Evolutionary conservation across 2,329 filamentous ascomycete genomes (phyloP).

Genomic region (Nannizziopsis barbatae): DNA sequence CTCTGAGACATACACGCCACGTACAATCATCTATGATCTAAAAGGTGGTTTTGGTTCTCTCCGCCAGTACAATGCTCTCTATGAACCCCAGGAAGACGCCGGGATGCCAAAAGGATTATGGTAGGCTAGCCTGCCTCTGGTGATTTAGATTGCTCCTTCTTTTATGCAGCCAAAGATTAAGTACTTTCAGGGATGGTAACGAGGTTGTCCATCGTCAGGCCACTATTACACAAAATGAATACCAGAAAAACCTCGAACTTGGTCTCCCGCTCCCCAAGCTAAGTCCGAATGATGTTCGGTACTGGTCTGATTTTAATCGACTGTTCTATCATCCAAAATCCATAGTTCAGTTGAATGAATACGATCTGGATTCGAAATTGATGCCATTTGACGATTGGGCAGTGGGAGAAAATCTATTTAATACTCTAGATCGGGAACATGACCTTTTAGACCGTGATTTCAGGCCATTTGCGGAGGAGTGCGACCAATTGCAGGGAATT

Average conservation of each 20-base stretch:
- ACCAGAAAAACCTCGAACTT: conserved; percentile 67
- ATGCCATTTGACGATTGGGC: conserved; percentile 72
- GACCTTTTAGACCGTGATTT: conserved; percentile 87
- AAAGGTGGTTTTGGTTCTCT: conserved; percentile 88
- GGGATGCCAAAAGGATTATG: conserved; percentile 34
- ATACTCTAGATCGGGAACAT: conserved; percentile 61
- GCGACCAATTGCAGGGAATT: conserved; percentile 80
- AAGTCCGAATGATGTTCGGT: conserved; percentile 62
- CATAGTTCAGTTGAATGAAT: conserved; percentile 76
- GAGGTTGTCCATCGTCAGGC: conserved; percentile 57
- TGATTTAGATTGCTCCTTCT: neutral
- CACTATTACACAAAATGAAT: conserved; percentile 58
- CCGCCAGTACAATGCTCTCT: conserved; percentile 76
- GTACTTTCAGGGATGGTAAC: conserved; percentile 47
- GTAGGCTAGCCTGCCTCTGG: conserved; percentile 20
- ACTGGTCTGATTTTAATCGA: conserved; percentile 92
- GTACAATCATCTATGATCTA: conserved; percentile 86
- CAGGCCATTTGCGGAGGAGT: conserved; percentile 80
- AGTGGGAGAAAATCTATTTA: conserved; percentile 64
- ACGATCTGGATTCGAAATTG: conserved; percentile 66
- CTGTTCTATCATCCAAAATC: conserved; percentile 88
- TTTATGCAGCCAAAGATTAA: conserved; percentile 1
- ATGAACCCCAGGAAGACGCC: conserved; percentile 46
- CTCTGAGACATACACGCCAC: conserved; percentile 80
- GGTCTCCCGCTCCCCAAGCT: conserved; percentile 55